phyloP scores from a whole-genome alignment of 2,329 filamentous ascomycete genomes.

The Botrytis sinoallii region DNA sequence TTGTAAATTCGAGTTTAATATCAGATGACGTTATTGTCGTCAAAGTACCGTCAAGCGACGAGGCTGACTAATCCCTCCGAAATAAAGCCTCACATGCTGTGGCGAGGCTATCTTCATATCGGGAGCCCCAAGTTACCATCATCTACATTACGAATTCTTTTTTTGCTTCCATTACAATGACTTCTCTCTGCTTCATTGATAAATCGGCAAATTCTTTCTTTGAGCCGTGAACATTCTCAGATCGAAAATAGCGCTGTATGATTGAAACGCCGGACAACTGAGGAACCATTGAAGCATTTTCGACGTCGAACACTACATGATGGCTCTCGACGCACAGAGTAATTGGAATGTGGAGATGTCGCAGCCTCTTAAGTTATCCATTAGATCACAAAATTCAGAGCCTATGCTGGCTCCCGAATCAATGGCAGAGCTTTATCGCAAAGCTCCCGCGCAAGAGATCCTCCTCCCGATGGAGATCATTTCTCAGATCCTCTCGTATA shows the following conservation, averaged over 20 bases:
- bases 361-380: constrained; percentile 26
- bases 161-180: neutral
- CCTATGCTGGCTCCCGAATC: neutral
- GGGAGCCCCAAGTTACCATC: neutral
- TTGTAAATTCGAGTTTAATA: neutral
- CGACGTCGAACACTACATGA: constrained; percentile 13
- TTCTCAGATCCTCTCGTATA: constrained; percentile 33
- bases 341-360: constrained; percentile 38
- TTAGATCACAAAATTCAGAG: neutral
- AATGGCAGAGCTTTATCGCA: neutral
- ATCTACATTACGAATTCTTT: neutral
- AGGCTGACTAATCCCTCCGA: constrained; percentile 1
- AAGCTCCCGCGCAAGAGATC: constrained; percentile 27
- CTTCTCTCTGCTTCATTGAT: neutral
- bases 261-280: neutral
- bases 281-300: neutral
- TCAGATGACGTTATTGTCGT: neutral
- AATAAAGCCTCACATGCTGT: neutral
- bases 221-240: neutral
- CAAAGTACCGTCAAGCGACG: neutral
- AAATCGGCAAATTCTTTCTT: neutral
- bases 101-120: neutral
- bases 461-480: constrained; percentile 37
- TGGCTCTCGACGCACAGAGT: constrained; percentile 35
- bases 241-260: neutral